Base-by-base conservation (phyloP, 345 rosid species). In the Capsella bursapastoris region DNA sequence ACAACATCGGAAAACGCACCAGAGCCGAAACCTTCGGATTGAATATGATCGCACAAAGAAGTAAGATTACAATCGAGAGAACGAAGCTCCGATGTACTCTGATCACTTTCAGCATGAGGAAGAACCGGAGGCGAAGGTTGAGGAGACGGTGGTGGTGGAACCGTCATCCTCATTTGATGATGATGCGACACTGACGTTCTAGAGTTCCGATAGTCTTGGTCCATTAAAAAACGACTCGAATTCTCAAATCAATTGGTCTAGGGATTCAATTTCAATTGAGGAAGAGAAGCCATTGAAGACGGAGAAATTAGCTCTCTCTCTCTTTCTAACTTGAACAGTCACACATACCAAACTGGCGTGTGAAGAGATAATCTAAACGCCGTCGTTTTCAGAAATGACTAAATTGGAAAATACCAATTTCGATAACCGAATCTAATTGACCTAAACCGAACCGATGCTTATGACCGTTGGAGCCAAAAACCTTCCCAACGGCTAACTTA, bases 21-120 rank as follows among this genome's bases (percentile, higher is more conserved):
- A 32, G 91, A 80, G 51, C 83, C 84, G 79, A 94, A 94, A 38
- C 97, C 97, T 59, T 94, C 97, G 57, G 83, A 74, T 55, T 90
- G 96, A 80, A 94, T 87, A 81, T 94, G 97, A 57, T 94, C 96
- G 73, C 98, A 91, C 60, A 94, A 97, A 16, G 96, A 89, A 67
- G 88, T 79, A 57, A 94, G 89, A 68, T 94, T 94, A 72, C 93
- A 94, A 76, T 91, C 95, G 8, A 84, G 81, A 49, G 97, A 84
- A 12, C 91, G 91, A 57, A 90, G 84, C 73, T 93, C 97, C 67
- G 79, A 71, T 70, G 80, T 83, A 81, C 82, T 87, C 78, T 86
- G 84, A 75, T 87, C 97, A 67, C 70, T 88, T 77, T 91, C 94
- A 32, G 86, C 62, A 71, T 74, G 87, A 80, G 82, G 84, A 61